Evolutionary conservation across 768 basidiomycete genomes (phyloP).

Genomic region (Lactarius psammicola): DNA sequence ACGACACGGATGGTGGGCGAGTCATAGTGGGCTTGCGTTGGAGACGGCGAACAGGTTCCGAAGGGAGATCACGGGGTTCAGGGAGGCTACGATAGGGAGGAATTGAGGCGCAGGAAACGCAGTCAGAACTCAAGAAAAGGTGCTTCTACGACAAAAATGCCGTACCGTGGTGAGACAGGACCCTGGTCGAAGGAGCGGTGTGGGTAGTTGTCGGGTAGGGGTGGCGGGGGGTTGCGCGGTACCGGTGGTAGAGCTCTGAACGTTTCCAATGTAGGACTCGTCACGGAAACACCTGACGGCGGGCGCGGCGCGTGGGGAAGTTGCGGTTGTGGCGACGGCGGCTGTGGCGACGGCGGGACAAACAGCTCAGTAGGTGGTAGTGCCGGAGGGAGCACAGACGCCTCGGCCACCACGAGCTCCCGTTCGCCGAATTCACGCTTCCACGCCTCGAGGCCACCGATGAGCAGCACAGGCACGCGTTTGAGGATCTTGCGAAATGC

Average conservation of each 20-base stretch:
- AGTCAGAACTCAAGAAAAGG: neutral
- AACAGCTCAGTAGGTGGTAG: slow-evolving; percentile 5
- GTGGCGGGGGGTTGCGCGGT: slow-evolving; percentile 21
- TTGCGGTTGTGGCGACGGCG: neutral
- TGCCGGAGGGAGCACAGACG: neutral
- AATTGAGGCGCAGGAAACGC: neutral
- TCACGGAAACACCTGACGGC: neutral
- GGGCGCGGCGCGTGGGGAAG: slow-evolving; percentile 9
- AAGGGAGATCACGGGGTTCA: slow-evolving; percentile 18
- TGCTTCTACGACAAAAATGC: neutral
- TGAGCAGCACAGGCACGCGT: slow-evolving; percentile 75
- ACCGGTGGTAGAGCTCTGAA: slow-evolving; percentile 20
- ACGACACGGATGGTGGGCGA: slow-evolving; percentile 24
- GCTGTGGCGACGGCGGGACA: slow-evolving; percentile 9
- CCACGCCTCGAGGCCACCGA: slow-evolving; percentile 87
- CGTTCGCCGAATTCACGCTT: slow-evolving; percentile 52
- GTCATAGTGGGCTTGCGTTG: slow-evolving; percentile 28
- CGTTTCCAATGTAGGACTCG: slow-evolving; percentile 6
- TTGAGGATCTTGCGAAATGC: slow-evolving; percentile 71
- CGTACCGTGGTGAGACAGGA: slow-evolving; percentile 44
- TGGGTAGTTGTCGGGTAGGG: slow-evolving; percentile 13
- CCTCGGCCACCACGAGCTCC: slow-evolving; percentile 35
- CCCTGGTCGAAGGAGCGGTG: slow-evolving; percentile 44
- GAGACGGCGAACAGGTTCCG: slow-evolving; percentile 26
- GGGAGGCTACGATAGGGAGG: slow-evolving; percentile 20